phyloP scores from a whole-genome alignment of 352 stramenopile species.

The Phytophthora meadii region DNA sequence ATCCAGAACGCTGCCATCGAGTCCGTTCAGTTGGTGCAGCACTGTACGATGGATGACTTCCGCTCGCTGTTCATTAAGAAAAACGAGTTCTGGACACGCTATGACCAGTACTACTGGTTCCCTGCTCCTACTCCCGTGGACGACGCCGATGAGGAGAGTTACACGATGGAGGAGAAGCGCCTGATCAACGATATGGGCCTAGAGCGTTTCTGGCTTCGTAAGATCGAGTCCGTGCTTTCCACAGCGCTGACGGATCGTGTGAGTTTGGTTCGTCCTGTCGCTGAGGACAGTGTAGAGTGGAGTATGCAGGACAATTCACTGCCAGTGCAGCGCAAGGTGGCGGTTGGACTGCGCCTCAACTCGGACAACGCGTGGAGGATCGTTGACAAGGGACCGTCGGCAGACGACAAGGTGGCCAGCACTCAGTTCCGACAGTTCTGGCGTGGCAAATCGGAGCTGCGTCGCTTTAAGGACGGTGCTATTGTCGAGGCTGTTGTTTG shows the following conservation, averaged over 20 bases:
- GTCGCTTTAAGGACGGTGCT: constrained; percentile 90
- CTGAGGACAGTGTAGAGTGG: constrained; percentile 60
- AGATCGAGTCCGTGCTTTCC: constrained; percentile 57
- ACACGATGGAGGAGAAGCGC: constrained; percentile 73
- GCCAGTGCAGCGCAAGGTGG: constrained; percentile 63
- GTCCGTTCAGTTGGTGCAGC: constrained; percentile 65
- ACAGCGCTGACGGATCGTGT: constrained; percentile 76
- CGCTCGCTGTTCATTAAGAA: constrained; percentile 85
- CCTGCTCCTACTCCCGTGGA: constrained; percentile 58
- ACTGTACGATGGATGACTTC: constrained; percentile 78
- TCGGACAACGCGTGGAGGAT: constrained; percentile 78
- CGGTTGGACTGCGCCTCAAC: constrained; percentile 84
- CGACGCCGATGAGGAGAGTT: constrained; percentile 64
- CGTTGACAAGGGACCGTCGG: constrained; percentile 90
- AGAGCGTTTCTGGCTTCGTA: constrained; percentile 73
- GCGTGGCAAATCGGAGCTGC: constrained; percentile 88
- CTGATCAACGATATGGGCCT: constrained; percentile 78
- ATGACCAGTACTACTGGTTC: constrained; percentile 90
- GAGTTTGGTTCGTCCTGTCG: constrained; percentile 59
- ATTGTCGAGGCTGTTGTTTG: constrained; percentile 92
- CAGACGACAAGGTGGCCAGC: constrained; percentile 80
- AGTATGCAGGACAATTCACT: constrained; percentile 44
- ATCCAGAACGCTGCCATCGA: constrained; percentile 70
- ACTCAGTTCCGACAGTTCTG: constrained; percentile 89
- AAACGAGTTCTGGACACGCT: constrained; percentile 82